Evolutionary conservation across 768 basidiomycete species (phyloP).

Genomic region (Russula foetens): DNA sequence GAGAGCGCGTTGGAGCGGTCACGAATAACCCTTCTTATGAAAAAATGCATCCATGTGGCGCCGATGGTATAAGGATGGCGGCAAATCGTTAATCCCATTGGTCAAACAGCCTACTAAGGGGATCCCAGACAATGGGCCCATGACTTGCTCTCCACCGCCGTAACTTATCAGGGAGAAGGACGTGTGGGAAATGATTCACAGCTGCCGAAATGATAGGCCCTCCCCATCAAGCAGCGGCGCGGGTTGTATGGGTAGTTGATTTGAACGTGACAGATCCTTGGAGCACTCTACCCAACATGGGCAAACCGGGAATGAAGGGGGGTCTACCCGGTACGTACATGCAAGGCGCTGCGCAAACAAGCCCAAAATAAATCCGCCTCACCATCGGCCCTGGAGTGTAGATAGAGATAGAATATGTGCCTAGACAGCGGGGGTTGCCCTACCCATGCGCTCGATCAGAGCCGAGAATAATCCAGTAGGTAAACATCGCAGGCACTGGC

Average conservation of each 20-base stretch:
- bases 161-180: background rate
- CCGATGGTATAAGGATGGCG: background rate
- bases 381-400: background rate
- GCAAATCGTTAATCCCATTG: constrained; percentile 4
- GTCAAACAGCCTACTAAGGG: background rate
- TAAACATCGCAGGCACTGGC: background rate
- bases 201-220: constrained; percentile 5
- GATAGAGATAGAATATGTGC: background rate
- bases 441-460: constrained; percentile 9
- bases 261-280: background rate
- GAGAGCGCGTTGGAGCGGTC: background rate
- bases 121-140: background rate
- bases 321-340: constrained; percentile 6
- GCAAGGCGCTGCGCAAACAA: background rate
- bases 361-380: background rate
- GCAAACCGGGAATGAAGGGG: constrained; percentile 12
- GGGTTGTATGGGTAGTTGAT: constrained; percentile 1
- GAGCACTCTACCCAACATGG: constrained; percentile 3
- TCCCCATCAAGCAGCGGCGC: background rate
- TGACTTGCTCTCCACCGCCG: background rate
- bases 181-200: constrained; percentile 1
- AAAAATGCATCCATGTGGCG: background rate
- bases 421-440: background rate
- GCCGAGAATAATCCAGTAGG: background rate
- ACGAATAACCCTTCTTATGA: background rate